Conservation (phyloP, 1,284 basidiomycete genomes). For the Coniferiporia sulphurascens region DNA sequence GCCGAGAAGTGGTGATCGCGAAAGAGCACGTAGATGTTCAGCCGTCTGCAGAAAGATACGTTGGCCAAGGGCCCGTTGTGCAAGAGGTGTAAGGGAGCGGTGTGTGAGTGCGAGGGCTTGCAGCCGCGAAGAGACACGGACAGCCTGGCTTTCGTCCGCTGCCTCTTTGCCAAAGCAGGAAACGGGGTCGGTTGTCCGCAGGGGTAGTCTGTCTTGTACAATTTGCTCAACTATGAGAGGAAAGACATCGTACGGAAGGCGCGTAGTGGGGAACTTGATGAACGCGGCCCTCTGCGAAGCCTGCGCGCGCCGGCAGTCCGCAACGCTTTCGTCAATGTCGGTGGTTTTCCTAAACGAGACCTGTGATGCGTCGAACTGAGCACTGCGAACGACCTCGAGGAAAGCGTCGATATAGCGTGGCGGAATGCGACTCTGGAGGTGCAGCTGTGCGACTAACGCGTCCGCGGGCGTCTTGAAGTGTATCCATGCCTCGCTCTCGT, state of each 20-base stretch:
- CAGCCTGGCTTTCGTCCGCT: not conserved
- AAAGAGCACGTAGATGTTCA: not conserved
- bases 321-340: constrained; percentile 8
- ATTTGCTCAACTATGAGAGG: not conserved
- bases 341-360: not conserved
- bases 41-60: constrained; percentile 1
- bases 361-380: not conserved
- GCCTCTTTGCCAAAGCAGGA: not conserved
- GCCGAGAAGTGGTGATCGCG: constrained; percentile 6
- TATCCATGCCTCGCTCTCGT: constrained; percentile 1
- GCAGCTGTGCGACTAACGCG: constrained; percentile 5
- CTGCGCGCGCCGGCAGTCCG: not conserved
- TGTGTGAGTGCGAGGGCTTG: constrained; percentile 1
- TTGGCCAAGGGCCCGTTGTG: constrained; percentile 4
- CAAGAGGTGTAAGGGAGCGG: constrained; percentile 1
- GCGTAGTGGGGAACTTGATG: not conserved
- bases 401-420: constrained; percentile 4
- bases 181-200: not conserved
- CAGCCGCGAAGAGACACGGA: not conserved
- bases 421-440: constrained; percentile 1
- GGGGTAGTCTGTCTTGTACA: not conserved
- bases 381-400: not conserved
- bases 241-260: constrained; percentile 1
- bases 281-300: not conserved
- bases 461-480: not conserved